Percentiles rank a stretch among this genome's conserved stretches.
phyloP scores from a whole-genome alignment of 306 rosid species.

The Prunus campanulata region DNA sequence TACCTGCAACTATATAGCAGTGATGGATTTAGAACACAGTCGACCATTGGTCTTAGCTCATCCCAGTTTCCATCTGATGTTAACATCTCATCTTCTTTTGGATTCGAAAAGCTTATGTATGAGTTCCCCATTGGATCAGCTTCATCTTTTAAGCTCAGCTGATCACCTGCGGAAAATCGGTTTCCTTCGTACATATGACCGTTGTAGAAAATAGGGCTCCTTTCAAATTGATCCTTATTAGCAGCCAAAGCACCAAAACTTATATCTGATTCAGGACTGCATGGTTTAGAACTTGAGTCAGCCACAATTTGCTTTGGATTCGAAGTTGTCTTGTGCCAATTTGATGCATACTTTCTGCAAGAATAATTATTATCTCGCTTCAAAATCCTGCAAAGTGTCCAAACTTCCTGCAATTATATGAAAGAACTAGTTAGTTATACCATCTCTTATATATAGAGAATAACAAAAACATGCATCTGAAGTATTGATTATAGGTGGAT shows the following conservation, averaged over 20 bases:
- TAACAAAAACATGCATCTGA: background rate
- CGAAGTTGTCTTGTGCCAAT: background rate
- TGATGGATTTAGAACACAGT: conserved; percentile 21
- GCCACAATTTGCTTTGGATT: background rate
- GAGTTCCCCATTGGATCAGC: conserved; percentile 12
- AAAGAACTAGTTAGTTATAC: background rate
- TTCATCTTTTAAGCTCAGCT: conserved; percentile 14
- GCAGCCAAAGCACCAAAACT: conserved; percentile 6
- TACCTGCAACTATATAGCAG: background rate
- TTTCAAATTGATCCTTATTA: conserved; percentile 7
- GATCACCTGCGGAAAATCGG: background rate
- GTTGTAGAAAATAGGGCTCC: background rate
- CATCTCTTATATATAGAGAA: background rate
- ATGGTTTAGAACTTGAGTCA: conserved; percentile 7
- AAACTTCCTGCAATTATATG: conserved; percentile 15
- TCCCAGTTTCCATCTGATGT: conserved; percentile 17
- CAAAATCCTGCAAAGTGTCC: conserved; percentile 21
- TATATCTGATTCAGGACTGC: conserved; percentile 19
- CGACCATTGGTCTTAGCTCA: conserved; percentile 24
- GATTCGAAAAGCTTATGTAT: conserved; percentile 7
- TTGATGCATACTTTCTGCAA: conserved; percentile 1
- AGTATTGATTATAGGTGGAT: background rate
- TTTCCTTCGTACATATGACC: background rate
- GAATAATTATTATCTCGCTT: conserved; percentile 3
- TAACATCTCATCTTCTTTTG: conserved; percentile 1